Conservation (phyloP, 2,329 filamentous ascomycete species). For the Karstenula rhodostoma region DNA sequence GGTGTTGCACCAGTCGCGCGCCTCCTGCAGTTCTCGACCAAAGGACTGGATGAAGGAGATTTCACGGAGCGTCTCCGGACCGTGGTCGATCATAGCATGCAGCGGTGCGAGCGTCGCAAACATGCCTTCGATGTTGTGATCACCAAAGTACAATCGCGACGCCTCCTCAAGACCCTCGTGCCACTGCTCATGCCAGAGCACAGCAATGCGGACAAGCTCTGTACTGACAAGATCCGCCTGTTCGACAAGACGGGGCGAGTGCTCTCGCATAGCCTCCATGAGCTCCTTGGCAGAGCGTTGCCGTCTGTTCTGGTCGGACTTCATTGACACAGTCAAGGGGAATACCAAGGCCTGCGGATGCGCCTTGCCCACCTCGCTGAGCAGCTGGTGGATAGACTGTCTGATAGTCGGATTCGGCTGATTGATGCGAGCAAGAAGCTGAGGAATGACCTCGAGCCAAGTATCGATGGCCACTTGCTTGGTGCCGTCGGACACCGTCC, state of each 20-base stretch:
- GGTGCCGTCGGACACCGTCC: constrained; percentile 88
- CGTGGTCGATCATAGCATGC: constrained; percentile 88
- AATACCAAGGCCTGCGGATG: constrained; percentile 98
- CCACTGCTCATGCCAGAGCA: constrained; percentile 99
- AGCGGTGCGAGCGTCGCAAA: constrained; percentile 88
- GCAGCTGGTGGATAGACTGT: constrained; percentile 87
- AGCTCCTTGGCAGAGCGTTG: constrained; percentile 90
- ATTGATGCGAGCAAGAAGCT: constrained; percentile 96
- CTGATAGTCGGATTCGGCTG: constrained; percentile 91
- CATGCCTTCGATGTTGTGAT: constrained; percentile 98
- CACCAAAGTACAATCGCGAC: constrained; percentile 94
- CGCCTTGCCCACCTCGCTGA: constrained; percentile 90
- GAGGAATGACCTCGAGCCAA: constrained; percentile 97
- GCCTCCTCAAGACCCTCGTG: constrained; percentile 98
- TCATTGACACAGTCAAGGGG: constrained; percentile 96
- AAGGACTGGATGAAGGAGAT: constrained; percentile 98
- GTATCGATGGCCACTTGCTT: constrained; percentile 93
- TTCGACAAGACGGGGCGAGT: constrained; percentile 90
- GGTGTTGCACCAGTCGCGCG: constrained; percentile 92
- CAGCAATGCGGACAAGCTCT: constrained; percentile 95
- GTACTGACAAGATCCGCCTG: constrained; percentile 95
- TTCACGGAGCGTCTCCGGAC: constrained; percentile 91
- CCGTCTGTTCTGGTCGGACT: constrained; percentile 85
- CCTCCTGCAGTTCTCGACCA: constrained; percentile 91
- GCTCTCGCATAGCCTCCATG: constrained; percentile 97